Conservation (phyloP, 164 flowering plant species). For the Berberis vulgaris region DNA sequence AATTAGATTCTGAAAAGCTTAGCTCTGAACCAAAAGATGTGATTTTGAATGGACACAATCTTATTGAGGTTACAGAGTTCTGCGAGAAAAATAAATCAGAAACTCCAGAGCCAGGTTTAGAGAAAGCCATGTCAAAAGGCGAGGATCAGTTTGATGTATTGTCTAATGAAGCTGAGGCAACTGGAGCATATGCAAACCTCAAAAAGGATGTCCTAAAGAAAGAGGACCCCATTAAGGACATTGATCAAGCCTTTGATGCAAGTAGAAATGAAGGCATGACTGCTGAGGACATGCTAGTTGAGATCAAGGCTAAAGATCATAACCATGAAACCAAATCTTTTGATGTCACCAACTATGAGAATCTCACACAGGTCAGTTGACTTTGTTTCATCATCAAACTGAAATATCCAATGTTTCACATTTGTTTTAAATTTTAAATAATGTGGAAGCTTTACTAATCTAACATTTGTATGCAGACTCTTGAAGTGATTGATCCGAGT, state of each 20-base stretch:
- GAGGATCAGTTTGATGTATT: conserved; percentile 1
- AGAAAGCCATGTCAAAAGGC: conserved; percentile 5
- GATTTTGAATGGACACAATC: not conserved
- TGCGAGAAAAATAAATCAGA: not conserved
- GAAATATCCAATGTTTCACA: too few species aligned
- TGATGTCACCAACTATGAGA: not conserved
- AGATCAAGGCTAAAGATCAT: not conserved
- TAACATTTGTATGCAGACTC: conserved; percentile 14
- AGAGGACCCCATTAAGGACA: not conserved
- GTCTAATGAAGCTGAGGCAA: conserved; percentile 1
- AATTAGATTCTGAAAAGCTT: not conserved
- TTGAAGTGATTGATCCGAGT: conserved; percentile 9
- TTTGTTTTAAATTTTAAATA: too few species aligned
- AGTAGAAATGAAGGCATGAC: not conserved
- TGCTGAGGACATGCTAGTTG: conserved; percentile 10
- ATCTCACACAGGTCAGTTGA: conserved; percentile 16
- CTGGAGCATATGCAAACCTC: not conserved
- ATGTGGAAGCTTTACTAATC: not conserved
- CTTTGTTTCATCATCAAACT: not conserved
- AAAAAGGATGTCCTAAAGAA: conserved; percentile 10
- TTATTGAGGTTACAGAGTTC: not conserved
- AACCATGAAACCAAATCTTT: not conserved
- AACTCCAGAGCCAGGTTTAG: not conserved
- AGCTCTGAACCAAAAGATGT: conserved; percentile 3
- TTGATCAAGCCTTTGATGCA: conserved; percentile 10